phyloP scores from a whole-genome alignment of 2,329 filamentous ascomycete genomes.

The Aciculosporium take region DNA sequence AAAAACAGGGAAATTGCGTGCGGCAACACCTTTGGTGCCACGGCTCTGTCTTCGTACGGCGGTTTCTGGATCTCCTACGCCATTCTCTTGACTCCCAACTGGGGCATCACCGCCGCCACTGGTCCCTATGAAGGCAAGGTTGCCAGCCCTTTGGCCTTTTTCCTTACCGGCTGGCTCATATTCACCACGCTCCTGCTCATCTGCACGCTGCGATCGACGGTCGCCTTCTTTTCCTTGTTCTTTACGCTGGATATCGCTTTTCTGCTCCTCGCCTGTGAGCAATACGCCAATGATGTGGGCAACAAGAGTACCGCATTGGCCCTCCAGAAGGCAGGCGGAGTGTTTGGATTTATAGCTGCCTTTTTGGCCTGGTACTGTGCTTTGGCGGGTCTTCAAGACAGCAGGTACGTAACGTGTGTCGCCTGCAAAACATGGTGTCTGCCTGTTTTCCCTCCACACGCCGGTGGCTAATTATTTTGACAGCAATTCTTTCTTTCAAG shows the following conservation, averaged over 20 bases:
- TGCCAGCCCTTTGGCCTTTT: conserved; percentile 54
- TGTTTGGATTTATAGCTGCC: conserved; percentile 67
- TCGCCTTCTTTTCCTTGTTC: conserved; percentile 68
- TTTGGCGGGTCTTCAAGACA: conserved; percentile 65
- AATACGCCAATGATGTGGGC: conserved; percentile 41
- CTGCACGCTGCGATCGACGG: conserved; percentile 61
- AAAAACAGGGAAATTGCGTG: conserved; percentile 58
- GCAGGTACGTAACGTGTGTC: conserved; percentile 34
- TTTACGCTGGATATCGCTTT: conserved; percentile 64
- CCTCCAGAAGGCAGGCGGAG: conserved; percentile 57
- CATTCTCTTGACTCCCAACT: conserved; percentile 56
- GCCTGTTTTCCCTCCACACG: not conserved
- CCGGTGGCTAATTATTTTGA: not conserved
- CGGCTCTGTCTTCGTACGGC: conserved; percentile 66
- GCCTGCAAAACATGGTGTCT: not conserved
- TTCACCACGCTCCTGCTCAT: conserved; percentile 64
- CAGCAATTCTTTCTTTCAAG: conserved; percentile 78
- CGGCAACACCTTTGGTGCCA: conserved; percentile 79
- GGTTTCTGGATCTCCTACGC: conserved; percentile 72
- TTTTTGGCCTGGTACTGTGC: conserved; percentile 84
- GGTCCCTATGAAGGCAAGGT: conserved; percentile 32
- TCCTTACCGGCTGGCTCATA: conserved; percentile 70
- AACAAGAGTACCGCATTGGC: conserved; percentile 27
- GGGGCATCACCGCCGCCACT: conserved; percentile 37
- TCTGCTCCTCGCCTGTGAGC: conserved; percentile 53